phyloP scores from a whole-genome alignment of 352 stramenopile genomes.

The Pythium pectinolyticum region DNA sequence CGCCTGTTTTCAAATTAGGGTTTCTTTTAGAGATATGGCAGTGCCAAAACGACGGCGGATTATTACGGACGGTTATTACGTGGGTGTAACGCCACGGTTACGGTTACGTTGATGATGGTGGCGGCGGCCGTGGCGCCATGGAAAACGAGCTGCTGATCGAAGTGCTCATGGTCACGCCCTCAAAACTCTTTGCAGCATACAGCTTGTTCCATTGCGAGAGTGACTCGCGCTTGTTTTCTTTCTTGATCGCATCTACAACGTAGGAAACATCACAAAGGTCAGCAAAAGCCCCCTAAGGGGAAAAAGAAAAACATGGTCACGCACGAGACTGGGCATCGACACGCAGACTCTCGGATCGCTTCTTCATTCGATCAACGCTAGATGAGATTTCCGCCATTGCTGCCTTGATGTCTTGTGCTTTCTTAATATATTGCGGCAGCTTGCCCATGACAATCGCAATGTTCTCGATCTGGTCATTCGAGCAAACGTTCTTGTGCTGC shows the following conservation, averaged over 20 bases:
- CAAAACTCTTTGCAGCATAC: constrained; percentile 58
- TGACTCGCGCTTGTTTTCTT: constrained; percentile 74
- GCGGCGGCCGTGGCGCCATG: not conserved
- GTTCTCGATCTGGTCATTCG: constrained; percentile 60
- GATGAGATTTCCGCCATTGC: constrained; percentile 59
- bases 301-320: constrained; percentile 14
- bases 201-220: constrained; percentile 79
- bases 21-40: not conserved
- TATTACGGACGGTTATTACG: no score
- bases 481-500: constrained; percentile 52
- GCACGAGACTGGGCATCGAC: constrained; percentile 77
- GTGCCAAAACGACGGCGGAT: no score
- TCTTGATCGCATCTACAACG: constrained; percentile 71
- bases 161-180: constrained; percentile 22
- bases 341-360: constrained; percentile 60
- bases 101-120: not conserved
- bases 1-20: constrained; percentile 11
- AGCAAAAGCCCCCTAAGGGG: not conserved
- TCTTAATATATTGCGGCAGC: constrained; percentile 64
- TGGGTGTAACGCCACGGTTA: constrained; percentile 1
- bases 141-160: constrained; percentile 21
- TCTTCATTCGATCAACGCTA: constrained; percentile 71
- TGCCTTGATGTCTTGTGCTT: constrained; percentile 62
- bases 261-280: not conserved
- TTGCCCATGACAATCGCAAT: constrained; percentile 68